Base-by-base conservation (phyloP, 164 flowering plant species). In the Nymphaea thermarum region DNA sequence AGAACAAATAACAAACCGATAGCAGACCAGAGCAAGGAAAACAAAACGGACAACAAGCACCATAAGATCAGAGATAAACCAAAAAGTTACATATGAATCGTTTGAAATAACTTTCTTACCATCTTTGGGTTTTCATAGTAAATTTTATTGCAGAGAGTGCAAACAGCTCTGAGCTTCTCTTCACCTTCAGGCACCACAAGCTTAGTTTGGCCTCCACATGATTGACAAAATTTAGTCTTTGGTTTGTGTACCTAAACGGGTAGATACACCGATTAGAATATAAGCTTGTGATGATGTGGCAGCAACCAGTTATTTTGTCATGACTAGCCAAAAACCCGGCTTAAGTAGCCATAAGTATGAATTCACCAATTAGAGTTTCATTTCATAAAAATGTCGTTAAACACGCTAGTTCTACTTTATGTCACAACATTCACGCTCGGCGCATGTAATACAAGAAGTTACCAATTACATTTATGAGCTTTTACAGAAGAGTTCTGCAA, bases 121-220 rank as follows among this genome's bases (percentile, higher is more conserved):
- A 94, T 94, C 79, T 94, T 94, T 4, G 98, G 98, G 73, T 94
- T 94, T 80, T 89, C 89, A 75, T 94, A 94, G 42, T 85, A 75
- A 60, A 91, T 80, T 72, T 78, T 87, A 60, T 82, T 89, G 74
- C 98, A 94, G 14, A 65, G 71, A 10, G 90, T 88, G 83, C 98
- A 94, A 65, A 94, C 84, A 69, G 90, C 87, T 78, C 96, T 84
- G 63, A 71, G 66, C 80, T 86, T 88, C 77, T 91, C 97, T 72
- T 94, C 98, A 66, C 98, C 97, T 61, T 87, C 87, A 65, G 97
- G 97, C 78, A 88, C 80, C 51, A 78, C 89, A 73, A 86, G 86
- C 82, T 86, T 88, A 3, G 95, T 87, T 67, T 79, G 77, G 66
- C 90, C 92, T 67, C 98, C 97, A 81, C 97, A 91, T 82, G 80